Conservation (phyloP, 495 filamentous ascomycete genomes). For the Penicillium roqueforti region DNA sequence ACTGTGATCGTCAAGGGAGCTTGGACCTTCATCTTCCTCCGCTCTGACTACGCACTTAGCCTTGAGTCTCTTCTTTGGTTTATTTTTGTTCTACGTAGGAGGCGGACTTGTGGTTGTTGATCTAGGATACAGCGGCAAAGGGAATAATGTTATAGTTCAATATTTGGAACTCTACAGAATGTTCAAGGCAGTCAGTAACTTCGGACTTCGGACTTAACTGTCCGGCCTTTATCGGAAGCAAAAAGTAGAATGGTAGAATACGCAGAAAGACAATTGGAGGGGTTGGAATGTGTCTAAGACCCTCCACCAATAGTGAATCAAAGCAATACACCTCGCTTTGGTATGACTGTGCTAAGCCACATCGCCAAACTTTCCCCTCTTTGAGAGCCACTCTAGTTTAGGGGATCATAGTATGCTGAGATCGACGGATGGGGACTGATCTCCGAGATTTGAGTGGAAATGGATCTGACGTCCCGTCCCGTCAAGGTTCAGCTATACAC, state of each 20-base stretch:
- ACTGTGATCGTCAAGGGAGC: slow-evolving; percentile 21
- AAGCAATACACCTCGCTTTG: slow-evolving; percentile 15
- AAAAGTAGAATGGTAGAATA: slow-evolving; percentile 25
- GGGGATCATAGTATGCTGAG: background rate
- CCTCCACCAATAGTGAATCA: slow-evolving; percentile 12
- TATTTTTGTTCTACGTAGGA: background rate
- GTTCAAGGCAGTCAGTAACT: background rate
- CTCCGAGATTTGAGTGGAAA: slow-evolving; percentile 7
- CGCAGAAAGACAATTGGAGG: slow-evolving; percentile 16
- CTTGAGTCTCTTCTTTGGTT: background rate
- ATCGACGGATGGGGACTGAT: slow-evolving; percentile 6
- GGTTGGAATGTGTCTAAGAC: slow-evolving; percentile 29
- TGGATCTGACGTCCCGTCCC: slow-evolving; percentile 42
- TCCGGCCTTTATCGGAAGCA: background rate
- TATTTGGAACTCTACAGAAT: background rate
- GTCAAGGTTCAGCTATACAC: slow-evolving; percentile 46
- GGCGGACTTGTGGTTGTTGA: background rate
- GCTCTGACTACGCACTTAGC: background rate
- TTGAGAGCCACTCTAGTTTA: slow-evolving; percentile 15
- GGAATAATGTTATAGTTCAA: background rate
- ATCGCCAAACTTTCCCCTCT: slow-evolving; percentile 17
- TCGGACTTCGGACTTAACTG: background rate
- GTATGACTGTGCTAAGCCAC: slow-evolving; percentile 19
- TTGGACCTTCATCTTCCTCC: slow-evolving; percentile 25
- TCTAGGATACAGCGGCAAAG: slow-evolving; percentile 6